Conservation (phyloP, 371 early-diverging fungal species). For the Actinomortierella wolfii region DNA sequence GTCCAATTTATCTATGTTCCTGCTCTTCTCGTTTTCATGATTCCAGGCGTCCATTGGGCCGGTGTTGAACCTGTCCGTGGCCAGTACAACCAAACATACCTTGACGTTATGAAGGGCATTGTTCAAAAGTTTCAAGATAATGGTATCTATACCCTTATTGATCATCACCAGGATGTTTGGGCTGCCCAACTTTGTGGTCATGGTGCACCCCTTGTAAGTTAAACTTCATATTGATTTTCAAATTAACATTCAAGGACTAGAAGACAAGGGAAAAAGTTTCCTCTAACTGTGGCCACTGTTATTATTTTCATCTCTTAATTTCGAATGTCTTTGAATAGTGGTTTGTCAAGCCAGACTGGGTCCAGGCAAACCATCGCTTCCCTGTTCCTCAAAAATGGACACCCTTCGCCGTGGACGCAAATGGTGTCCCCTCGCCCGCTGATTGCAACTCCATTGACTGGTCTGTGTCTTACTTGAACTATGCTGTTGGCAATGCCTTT, state of each 20-base stretch:
- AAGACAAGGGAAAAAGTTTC: not conserved
- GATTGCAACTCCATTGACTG: constrained; percentile 53
- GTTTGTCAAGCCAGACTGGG: constrained; percentile 51
- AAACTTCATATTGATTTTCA: not conserved
- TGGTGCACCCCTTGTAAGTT: constrained; percentile 53
- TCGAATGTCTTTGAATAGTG: constrained; percentile 30
- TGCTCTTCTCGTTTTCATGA: not conserved
- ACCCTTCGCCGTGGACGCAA: constrained; percentile 48
- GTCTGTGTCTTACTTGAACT: constrained; percentile 51
- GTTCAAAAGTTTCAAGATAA: constrained; percentile 52
- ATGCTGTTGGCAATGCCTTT: constrained; percentile 55
- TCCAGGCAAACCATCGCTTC: constrained; percentile 29
- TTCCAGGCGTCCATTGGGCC: constrained; percentile 54
- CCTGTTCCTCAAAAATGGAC: constrained; percentile 48
- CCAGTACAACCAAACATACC: constrained; percentile 53
- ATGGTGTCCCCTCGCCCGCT: constrained; percentile 48
- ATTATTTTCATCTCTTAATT: not conserved
- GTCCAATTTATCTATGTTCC: not conserved
- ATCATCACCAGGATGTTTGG: constrained; percentile 53
- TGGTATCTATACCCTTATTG: constrained; percentile 49
- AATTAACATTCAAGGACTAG: not conserved
- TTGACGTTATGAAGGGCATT: constrained; percentile 51
- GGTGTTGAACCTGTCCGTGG: constrained; percentile 64
- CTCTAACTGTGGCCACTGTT: not conserved
- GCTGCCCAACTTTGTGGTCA: constrained; percentile 57